Evolutionary conservation across 116 monocot genomes (phyloP), one percentile per base, ranked within the genome.

Genomic region (Phalaenopsis hybrid): DNA sequence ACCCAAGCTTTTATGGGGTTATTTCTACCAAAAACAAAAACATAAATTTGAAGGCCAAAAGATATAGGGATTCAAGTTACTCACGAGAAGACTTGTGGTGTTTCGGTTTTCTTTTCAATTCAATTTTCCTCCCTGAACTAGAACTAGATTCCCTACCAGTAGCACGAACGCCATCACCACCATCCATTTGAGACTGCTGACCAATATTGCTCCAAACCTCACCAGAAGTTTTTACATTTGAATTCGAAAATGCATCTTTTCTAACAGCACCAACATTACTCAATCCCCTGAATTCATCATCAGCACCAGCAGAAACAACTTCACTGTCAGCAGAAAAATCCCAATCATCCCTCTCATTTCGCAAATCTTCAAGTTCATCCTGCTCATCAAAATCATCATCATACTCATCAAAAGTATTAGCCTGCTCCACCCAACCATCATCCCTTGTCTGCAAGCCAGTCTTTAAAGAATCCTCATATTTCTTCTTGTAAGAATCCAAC

Each of bases 321-420:
- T 76, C 79, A 75, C 78, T 67, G 11, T 79, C n/a, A 46, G 3
- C 31, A 4, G 31, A 51, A 74, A 83, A 80, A 44, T 74, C 58
- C 23, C 67, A 76, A 18, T 76, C 49, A 33, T 75, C 86, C 31
- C 77, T 41, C 44, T 81, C 84, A 41, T 44, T 41, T 21, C 6
- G 63, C 6, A 43, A 81, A 55, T 89, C 85, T 16, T 83, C 86
- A 45, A 44, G 25, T 1, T 82, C 86, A 31, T 93, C 93, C 50
- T 89, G 86, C 37, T 78, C 61, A 77, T 97, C 91, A 79, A 94
- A 83, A 0, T 87, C 93, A 86, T 97, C 97, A 73, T 94, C 94
- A 82, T 92, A 92, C 48, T 94, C 96, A 83, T 93, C 96, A 52
- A 72, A 85, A 11, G 85, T 43, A 81, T 86, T 61, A 31, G 78